Evolutionary conservation across 441 rosid species (phyloP), one percentile per base, ranked within the genome.

Genomic region (Eugenia klotzschiana): DNA sequence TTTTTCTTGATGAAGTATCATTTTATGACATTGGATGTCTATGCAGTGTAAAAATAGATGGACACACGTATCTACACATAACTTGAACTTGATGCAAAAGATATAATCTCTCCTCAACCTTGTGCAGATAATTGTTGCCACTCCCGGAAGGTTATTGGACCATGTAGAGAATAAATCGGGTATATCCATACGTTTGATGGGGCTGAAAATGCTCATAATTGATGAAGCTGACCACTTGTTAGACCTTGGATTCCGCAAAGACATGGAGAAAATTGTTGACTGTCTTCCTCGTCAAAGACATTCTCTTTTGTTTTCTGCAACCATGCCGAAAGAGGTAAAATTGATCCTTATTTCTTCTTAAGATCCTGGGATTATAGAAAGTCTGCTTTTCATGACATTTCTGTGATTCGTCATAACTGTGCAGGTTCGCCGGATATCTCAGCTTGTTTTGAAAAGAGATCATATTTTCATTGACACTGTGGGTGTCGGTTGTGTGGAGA

Each of bases 181-280:
- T 84, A 79, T 97, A 86, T 92, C 96, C 27, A 86, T 90, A 57
- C 95, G 93, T 72, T 88, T 97, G 91, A 96, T 94, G 99, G 94
- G 92, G 37, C 90, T 96, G 54, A 94, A 92, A 88, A 93, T 97
- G 95, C 93, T 97, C 82, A 85, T 96, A 89, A 91, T 96, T 10
- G 99, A 97, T 86, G 99, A 97, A 88, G 98, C 98, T 86, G 98
- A 93, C 89, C 97, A 91, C 86, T 92, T 97, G 58, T 91, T 97
- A 69, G 96, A 97, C 89, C 90, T 97, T 29, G 99, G 98, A 56
- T 97, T 97, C 74, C 94, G 96, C 83, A 97, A 94, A 89, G 99
- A 97, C 79, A 90, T 96, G 80, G 99, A 97, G 83, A 96, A 94
- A 84, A 92, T 97, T 77, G 91, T 94, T 54, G 99, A 94, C 83